Evolutionary conservation across 2,329 filamentous ascomycete species (phyloP), one percentile per base, ranked within the genome.

Genomic region (Diatrype stigma): DNA sequence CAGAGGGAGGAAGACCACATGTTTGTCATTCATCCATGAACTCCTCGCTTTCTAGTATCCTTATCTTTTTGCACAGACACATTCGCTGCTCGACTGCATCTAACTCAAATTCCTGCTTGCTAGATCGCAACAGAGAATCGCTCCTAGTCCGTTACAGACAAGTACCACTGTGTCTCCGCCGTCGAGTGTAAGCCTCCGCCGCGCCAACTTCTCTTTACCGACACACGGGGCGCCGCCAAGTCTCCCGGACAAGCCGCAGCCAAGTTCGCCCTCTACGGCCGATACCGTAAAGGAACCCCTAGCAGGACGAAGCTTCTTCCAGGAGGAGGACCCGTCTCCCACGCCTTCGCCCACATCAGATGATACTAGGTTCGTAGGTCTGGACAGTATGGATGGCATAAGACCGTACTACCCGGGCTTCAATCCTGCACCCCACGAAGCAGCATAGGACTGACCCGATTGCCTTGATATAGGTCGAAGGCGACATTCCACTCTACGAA

Each of bases 81-180:
- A 34, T 34, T 34, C n/a, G n/a, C 34, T 17, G n/a, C 52, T 61
- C 57, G 48, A 67, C 55, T 56, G 53, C 55, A 60, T 63, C 65
- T 65, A 62, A 70, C 61, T 61, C 53, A 52, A 58, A 62, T 65
- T 61, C 54, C 58, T 60, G 53, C 59, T 59, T 53, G 50, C 49
- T 53, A 54, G 78, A 73, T 76, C 73, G 48, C 71, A 69, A 59
- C 70, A 74, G 63, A 75, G 71, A 62, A 64, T 71, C 50, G 68
- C 73, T 54, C 75, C 77, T 42, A 81, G 77, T 60, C 78, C 78
- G 56, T 68, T 80, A 45, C 71, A 73, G 52, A 71, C 72, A 51
- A 73, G 61, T 57, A 70, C 66, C 51, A 68, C 71, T 49, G 65
- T 72, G 46, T 75, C 73, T 60, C 69, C 70, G 54, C 69, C 74